Evolutionary conservation across 345 rosid genomes (phyloP).

Genomic region (Euphorbia lathyris): DNA sequence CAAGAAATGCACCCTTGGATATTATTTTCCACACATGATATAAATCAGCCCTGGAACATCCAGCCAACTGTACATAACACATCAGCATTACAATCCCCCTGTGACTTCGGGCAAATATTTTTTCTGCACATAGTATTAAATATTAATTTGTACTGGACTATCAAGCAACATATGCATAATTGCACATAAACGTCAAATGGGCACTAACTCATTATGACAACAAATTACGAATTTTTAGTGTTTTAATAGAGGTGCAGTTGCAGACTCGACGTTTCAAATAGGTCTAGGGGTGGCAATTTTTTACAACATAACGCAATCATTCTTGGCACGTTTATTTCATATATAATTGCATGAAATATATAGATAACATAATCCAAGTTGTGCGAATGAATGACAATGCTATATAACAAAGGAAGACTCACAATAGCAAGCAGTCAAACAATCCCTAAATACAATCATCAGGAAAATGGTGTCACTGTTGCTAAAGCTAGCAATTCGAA

Average conservation of each 20-base stretch:
- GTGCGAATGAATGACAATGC: neutral
- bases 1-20: neutral
- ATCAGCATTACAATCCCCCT: no score
- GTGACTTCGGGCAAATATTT: no score
- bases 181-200: neutral
- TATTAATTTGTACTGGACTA: conserved; percentile 3
- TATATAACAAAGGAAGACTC: conserved; percentile 3
- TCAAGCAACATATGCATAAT: neutral
- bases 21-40: conserved; percentile 1
- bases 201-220: neutral
- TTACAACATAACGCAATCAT: no score
- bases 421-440: neutral
- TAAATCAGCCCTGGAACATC: conserved; percentile 1
- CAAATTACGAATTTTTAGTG: neutral
- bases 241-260: neutral
- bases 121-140: conserved; percentile 1
- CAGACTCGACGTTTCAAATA: neutral
- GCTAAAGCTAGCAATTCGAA: neutral
- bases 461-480: neutral
- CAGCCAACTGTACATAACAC: neutral
- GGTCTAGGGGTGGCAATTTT: no score
- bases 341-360: no score
- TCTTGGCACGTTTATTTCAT: no score
- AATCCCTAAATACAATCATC: neutral
- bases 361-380: neutral